Evolutionary conservation across 2,329 filamentous ascomycete genomes (phyloP), one percentile per base, ranked within the genome.

Genomic region (Xylaria arbuscula): DNA sequence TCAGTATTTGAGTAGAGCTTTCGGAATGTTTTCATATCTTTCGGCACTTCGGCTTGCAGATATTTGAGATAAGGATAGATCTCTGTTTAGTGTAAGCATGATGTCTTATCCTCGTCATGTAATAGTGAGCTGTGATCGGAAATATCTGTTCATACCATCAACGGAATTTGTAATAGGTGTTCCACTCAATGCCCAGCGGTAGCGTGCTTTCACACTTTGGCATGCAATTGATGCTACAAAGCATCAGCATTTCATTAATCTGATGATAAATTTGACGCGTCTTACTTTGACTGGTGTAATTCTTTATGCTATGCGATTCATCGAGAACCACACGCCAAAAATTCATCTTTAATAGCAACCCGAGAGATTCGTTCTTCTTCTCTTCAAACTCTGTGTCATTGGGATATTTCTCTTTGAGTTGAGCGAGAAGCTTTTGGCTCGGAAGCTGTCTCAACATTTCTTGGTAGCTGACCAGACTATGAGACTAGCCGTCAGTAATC

Each of bases 291-390:
- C 48, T 61, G 10, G 57, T 17, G 9, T 36, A 53, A 40, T 70
- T 70, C 36, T 70, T 71, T 17, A 71, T 71, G 3, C 34, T 38
- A 10, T 71, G 64, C 15, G 54, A 51, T 47, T 71, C 70, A n/a
- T 71, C 70, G 9, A 71, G 67, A 47, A 71, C 42, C 0, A 71
- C 40, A 2, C 70, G 69, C 50, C 61, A 67, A 5, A 66, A 71
- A 3, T 53, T 38, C 1, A 64, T 34, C 28, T 65, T 65, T 13
- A 71, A 62, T 8, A 71, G 17, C 1, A 10, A 11, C 9, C 69
- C 69, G 13, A 54, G 15, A n/a, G 51, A 22, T n/a, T 59, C 34
- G 7, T 64, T 40, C 6, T 45, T 62, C 6, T 15, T 54, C 34
- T 59, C 28, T 22, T 54, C 17, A 9, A 34, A 45, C 19, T 54